phyloP scores from a whole-genome alignment of 805 yeast genomes.

The Pichia gijzeniarum region DNA sequence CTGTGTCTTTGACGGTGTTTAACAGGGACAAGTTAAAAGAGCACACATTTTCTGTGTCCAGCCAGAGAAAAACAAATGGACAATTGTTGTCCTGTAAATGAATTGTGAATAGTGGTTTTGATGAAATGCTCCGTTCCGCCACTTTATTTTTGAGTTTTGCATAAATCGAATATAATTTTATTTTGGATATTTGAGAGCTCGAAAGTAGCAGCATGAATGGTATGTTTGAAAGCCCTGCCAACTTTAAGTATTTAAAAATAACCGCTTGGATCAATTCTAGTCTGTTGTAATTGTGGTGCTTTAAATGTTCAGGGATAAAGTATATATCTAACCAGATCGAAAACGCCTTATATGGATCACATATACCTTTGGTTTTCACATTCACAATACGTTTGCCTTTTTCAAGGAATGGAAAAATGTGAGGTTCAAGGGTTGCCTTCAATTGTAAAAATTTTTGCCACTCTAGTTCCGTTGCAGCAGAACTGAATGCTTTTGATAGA shows the following conservation, averaged over 20 bases:
- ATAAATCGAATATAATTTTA: constrained; percentile 1
- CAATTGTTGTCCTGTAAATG: constrained; percentile 13
- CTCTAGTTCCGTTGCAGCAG: background rate
- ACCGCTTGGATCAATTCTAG: background rate
- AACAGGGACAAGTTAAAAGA: constrained; percentile 11
- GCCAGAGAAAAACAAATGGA: constrained; percentile 17
- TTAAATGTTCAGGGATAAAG: background rate
- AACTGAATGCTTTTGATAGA: background rate
- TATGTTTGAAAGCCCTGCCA: background rate
- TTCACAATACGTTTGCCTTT: no score
- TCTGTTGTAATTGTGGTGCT: background rate
- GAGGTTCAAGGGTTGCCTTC: no score
- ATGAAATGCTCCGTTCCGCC: background rate
- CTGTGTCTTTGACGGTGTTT: background rate
- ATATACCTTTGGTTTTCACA: background rate
- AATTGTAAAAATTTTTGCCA: no score
- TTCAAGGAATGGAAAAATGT: no score
- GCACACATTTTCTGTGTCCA: constrained; percentile 14
- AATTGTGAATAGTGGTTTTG: constrained; percentile 9
- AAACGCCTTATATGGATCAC: background rate
- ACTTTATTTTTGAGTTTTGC: background rate
- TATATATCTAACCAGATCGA: constrained; percentile 4
- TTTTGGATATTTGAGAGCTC: background rate
- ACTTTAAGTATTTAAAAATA: constrained; percentile 1
- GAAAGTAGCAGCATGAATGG: constrained; percentile 7